Percentiles rank a stretch among this genome's conserved stretches.
These are phyloP conservation scores for Bauhinia variegata DNA, from an alignment of 306 rosid genomes.

Conservation along the genomic window DNA sequence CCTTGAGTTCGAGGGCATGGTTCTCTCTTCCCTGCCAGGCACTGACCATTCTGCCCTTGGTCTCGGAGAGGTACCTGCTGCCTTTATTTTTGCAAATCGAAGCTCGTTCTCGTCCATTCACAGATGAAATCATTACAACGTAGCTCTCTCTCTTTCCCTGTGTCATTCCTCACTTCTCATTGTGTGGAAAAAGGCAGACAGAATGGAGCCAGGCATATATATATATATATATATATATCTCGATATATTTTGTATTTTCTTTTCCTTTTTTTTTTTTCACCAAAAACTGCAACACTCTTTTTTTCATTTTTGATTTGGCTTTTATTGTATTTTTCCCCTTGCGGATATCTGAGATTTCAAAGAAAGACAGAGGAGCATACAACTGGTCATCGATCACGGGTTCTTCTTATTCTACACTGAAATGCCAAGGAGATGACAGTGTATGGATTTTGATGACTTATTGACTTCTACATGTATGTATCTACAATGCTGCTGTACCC, in stretches of 20 bases:
- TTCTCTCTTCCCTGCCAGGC: slow-evolving; percentile 28
- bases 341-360: slow-evolving; percentile 37
- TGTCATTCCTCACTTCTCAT: slow-evolving; percentile 45
- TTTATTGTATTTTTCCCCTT: background rate
- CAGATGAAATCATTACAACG: slow-evolving; percentile 60
- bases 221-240: slow-evolving; percentile 26
- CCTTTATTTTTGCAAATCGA: slow-evolving; percentile 55
- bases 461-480: slow-evolving; percentile 36
- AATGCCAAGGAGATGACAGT: slow-evolving; percentile 32
- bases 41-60: slow-evolving; percentile 51
- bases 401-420: slow-evolving; percentile 21
- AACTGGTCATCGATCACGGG: slow-evolving; percentile 42
- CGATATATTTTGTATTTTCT: slow-evolving; percentile 1
- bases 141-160: slow-evolving; percentile 55
- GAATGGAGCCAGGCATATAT: slow-evolving; percentile 75
- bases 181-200: slow-evolving; percentile 73
- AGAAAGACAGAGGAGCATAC: slow-evolving; percentile 38
- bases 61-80: slow-evolving; percentile 53
- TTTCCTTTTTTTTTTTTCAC: background rate
- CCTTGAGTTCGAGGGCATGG: slow-evolving; percentile 33
- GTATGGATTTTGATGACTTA: slow-evolving; percentile 36
- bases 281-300: slow-evolving; percentile 40
- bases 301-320: background rate
- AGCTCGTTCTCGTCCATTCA: slow-evolving; percentile 57
- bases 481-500: slow-evolving; percentile 31